Base-by-base conservation (phyloP, 129 eudicot species). In the Rutidosis leptorrhynchoides region DNA sequence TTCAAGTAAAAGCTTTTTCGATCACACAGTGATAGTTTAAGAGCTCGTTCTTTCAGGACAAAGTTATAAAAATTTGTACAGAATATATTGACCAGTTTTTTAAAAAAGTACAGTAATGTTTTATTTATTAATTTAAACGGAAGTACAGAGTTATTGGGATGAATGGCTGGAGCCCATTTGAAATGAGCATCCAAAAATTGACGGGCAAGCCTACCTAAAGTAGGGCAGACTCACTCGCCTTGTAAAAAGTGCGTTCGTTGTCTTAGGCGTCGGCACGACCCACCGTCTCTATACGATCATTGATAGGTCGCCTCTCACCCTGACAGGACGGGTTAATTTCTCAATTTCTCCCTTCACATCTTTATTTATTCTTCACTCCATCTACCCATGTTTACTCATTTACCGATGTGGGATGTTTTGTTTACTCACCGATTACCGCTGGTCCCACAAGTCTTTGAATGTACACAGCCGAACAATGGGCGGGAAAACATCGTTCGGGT, bases 211-310 rank as follows among this genome's bases (percentile, higher is more conserved):
- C 82, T 66, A 70, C 79, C 81, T 20, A 65, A 82, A 84, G 84
- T 77, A 79, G 84, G 78, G 82, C 42, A 55, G 55, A 16, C 85
- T 74, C 74, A 11, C 93, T 80, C 96, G 93, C 79, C 84, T 43
- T 30, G 7, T 1, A 5, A 65, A 4, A 53, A 8, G 25, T 84
- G 96, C 83, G 94, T 89, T 89, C 94, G 89, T 59, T 57, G 30
- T 57, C 65, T 19, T 76, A 60, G 94, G 94, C 61, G 94, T 83
- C 73, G 87, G 86, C 90, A 85, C 87, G 96, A 71, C 94, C 73
- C 75, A 83, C 85, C 90, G 25, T 89, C 90, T 67, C 90, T 58
- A 73, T 51, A 48, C 94, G 94, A 79, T 89, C 96, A 81, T 89
- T 33, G 74, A 73, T 80, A 68, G 65, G 87, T 79, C 94, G 88